These are phyloP conservation scores for Leucocoprinus sp. DNA, from an alignment of 768 basidiomycete genomes.

Conservation along the genomic window DNA sequence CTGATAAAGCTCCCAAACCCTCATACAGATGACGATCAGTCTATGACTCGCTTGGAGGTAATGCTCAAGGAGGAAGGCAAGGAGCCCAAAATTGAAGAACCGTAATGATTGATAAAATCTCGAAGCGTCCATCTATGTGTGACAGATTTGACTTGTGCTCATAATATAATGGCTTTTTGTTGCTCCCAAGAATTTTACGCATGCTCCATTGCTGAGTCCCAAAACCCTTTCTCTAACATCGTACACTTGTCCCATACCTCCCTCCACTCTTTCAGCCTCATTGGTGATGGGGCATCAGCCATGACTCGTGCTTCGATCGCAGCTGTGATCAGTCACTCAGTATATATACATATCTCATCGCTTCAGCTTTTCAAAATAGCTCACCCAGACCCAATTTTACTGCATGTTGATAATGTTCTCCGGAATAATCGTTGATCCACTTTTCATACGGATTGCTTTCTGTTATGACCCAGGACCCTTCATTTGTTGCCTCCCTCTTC, in stretches of 20 bases:
- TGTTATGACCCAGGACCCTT: conserved; percentile 46
- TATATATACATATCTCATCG: neutral
- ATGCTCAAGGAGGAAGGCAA: conserved; percentile 6
- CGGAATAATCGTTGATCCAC: conserved; percentile 79
- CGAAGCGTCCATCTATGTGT: too few relatives aligned
- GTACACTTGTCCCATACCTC: conserved; percentile 72
- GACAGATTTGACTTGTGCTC: too few relatives aligned
- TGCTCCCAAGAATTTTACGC: conserved; percentile 8
- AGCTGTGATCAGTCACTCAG: conserved; percentile 38
- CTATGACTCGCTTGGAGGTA: conserved; percentile 3
- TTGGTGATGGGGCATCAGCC: conserved; percentile 53
- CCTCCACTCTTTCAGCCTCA: conserved; percentile 56
- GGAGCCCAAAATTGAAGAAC: neutral
- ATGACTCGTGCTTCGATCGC: conserved; percentile 62
- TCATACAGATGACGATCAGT: conserved; percentile 1
- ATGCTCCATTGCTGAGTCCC: conserved; percentile 56
- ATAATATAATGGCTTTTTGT: too few relatives aligned
- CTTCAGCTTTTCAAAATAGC: conserved; percentile 16
- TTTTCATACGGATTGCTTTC: conserved; percentile 66
- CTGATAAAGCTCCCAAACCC: conserved; percentile 9
- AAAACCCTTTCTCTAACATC: conserved; percentile 74
- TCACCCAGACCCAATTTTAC: conserved; percentile 68
- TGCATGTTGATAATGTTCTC: conserved; percentile 60
- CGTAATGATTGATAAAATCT: neutral
- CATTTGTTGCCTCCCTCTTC: conserved; percentile 40